Conservation (phyloP, 2,329 filamentous ascomycete species). For the Berkeleyomyces basicola region DNA sequence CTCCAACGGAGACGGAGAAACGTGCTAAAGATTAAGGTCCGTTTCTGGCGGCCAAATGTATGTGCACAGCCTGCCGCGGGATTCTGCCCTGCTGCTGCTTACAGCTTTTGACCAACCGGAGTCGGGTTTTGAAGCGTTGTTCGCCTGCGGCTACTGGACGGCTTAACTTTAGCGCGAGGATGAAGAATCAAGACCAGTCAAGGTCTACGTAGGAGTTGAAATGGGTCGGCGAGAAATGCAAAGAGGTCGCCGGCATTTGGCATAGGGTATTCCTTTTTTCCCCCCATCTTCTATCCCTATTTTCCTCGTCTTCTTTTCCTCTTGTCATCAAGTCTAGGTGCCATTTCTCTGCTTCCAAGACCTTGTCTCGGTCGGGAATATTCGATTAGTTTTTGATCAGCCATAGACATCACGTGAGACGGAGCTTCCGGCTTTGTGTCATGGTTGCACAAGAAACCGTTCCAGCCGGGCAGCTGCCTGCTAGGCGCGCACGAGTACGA, state of each 20-base stretch:
- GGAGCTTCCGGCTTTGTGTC: too few species aligned
- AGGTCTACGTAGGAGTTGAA: too few species aligned
- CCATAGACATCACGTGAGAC: background rate
- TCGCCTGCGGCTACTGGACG: background rate
- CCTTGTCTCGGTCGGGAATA: too few species aligned
- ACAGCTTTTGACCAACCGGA: background rate
- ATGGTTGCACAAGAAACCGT: background rate
- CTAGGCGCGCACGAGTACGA: background rate
- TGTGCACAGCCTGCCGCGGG: background rate
- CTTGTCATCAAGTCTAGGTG: too few species aligned
- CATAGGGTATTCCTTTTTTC: too few species aligned
- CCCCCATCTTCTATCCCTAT: too few species aligned
- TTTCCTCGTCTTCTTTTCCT: too few species aligned
- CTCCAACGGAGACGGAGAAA: slow-evolving; percentile 6
- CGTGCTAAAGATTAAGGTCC: background rate
- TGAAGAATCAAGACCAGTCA: background rate
- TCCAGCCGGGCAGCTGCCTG: background rate
- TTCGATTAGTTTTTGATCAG: too few species aligned
- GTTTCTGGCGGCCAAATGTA: background rate
- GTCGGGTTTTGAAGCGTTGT: background rate
- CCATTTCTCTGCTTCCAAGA: too few species aligned
- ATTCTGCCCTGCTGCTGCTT: background rate
- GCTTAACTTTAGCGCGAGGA: background rate
- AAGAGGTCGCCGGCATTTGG: too few species aligned
- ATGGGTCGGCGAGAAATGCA: too few species aligned